phyloP scores from a whole-genome alignment of 495 filamentous ascomycete genomes.

The Extremus antarcticus region DNA sequence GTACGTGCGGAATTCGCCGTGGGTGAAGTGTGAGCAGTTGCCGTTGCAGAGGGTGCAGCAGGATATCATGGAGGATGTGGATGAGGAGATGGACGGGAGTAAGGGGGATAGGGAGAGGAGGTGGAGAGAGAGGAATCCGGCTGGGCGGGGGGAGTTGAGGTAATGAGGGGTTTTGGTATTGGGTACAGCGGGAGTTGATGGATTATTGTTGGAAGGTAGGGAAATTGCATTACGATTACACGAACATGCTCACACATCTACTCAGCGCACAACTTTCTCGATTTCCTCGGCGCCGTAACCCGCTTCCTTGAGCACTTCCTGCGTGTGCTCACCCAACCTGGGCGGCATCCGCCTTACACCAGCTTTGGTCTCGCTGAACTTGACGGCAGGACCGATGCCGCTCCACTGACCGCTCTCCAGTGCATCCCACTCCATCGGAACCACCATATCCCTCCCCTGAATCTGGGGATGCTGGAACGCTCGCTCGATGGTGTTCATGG shows the following conservation, averaged over 20 bases:
- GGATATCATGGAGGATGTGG: constrained; percentile 64
- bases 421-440: constrained; percentile 20
- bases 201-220: too few species aligned
- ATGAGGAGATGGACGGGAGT: constrained; percentile 65
- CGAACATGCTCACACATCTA: too few species aligned
- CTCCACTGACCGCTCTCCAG: constrained; percentile 22
- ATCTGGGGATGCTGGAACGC: constrained; percentile 29
- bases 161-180: too few species aligned
- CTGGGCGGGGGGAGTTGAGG: constrained; percentile 26
- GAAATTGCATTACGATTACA: too few species aligned
- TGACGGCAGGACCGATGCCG: constrained; percentile 27
- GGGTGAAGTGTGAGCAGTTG: constrained; percentile 73
- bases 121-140: constrained; percentile 36
- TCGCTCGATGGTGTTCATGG: constrained; percentile 28
- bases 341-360: constrained; percentile 24
- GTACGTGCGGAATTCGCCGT: constrained; percentile 74
- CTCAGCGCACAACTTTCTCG: too few species aligned
- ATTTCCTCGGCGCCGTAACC: constrained; percentile 23
- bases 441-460: constrained; percentile 27
- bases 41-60: constrained; percentile 57
- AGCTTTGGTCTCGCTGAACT: constrained; percentile 25
- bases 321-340: constrained; percentile 27
- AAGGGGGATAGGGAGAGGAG: constrained; percentile 35
- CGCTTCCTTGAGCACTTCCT: constrained; percentile 25
- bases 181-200: too few species aligned